Base-by-base conservation (phyloP, 345 rosid genomes). In the Syzygium aromaticum region DNA sequence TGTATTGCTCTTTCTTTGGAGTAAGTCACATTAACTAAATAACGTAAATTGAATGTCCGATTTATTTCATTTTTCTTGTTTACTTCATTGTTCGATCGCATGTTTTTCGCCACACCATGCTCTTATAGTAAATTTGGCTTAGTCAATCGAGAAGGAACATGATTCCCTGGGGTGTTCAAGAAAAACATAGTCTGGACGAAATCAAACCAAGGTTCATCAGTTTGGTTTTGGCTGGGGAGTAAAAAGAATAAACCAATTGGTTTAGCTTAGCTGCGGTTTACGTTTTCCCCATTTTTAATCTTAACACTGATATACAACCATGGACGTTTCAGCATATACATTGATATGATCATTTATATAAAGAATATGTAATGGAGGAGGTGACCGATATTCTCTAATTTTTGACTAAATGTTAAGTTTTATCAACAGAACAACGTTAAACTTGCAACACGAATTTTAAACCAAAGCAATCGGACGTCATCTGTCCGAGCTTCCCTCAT, bases 1-100 rank as follows among this genome's bases (percentile, higher is more conserved):
- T n/a, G 1, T 61, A 14, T 0, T 13, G 0, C 73, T 61, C 0
- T 61, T 7, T 0, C 33, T 7, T 6, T n/a, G 17, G 4, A 61
- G 0, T 61, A 61, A 13, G 17, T 61, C 73, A n/a, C 33, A n/a
- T 0, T 1, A 4, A n/a, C 17, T 0, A 9, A 61, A n/a, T 17
- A 5, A 59, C 30, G 14, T 59, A 59, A 59, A 27, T 59, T 0
- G 8, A 3, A 61, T 61, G 33, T 6, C 0, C 2, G 33, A 61
- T 61, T 61, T 59, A 27, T 59, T 27, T 57, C 64, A 11, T 59
- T 57, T 57, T 11, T 59, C 30, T 27, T 27, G 64, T 30, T 61
- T 14, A 61, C n/a, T 61, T 61, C 13, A n/a, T n/a, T 61, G n/a
- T 0, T 0, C 33, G 17, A 6, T 61, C 8, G 0, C 15, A 4